phyloP scores from a whole-genome alignment of 1,139 yeast genomes.

The Pneumocystis jirovecii region DNA sequence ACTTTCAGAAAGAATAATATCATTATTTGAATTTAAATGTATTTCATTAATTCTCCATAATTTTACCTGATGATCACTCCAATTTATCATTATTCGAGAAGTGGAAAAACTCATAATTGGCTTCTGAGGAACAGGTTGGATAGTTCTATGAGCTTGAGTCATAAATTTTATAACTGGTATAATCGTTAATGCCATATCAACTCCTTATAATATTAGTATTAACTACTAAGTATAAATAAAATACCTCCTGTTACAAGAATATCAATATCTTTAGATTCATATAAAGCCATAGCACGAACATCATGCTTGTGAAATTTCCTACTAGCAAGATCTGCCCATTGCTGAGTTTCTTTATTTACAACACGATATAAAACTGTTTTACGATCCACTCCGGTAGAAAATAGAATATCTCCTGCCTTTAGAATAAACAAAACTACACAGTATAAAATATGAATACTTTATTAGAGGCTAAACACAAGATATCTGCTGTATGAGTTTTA shows the following conservation, averaged over 20 bases:
- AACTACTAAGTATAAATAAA: constrained; percentile 39
- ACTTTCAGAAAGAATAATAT: constrained; percentile 9
- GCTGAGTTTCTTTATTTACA: constrained; percentile 30
- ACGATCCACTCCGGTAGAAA: constrained; percentile 88
- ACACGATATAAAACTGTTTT: constrained; percentile 55
- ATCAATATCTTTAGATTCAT: constrained; percentile 35
- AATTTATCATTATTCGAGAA: constrained; percentile 46
- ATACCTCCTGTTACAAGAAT: constrained; percentile 28
- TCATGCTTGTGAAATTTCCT: constrained; percentile 81
- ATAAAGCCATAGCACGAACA: constrained; percentile 58
- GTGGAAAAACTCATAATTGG: constrained; percentile 41
- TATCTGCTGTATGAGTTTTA: constrained; percentile 82
- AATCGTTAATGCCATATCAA: constrained; percentile 64
- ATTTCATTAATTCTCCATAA: constrained; percentile 50
- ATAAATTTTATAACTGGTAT: constrained; percentile 54
- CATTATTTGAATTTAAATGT: constrained; percentile 7
- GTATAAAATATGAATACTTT: neutral
- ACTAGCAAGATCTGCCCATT: constrained; percentile 72
- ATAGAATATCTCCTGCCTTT: constrained; percentile 44
- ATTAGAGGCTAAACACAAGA: constrained; percentile 47
- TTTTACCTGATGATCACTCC: constrained; percentile 73
- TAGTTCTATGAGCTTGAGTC: constrained; percentile 57
- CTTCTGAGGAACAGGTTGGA: constrained; percentile 46
- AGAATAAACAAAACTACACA: neutral
- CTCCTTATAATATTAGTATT: constrained; percentile 37